Evolutionary conservation across 306 rosid genomes (phyloP), one percentile per base, ranked within the genome.

Genomic region (Cotoneaster glaucophyllus): DNA sequence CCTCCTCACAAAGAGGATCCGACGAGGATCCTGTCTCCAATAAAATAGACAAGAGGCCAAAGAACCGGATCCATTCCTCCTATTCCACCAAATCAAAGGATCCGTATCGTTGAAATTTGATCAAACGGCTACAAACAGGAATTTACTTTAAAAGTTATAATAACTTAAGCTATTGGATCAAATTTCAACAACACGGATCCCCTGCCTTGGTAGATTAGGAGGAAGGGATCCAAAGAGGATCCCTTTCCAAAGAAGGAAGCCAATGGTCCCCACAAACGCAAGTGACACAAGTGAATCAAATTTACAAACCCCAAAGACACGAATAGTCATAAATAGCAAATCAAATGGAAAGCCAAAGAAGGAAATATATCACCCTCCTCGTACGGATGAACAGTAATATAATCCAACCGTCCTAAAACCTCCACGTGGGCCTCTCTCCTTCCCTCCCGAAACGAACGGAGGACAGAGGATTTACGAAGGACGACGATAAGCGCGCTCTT

Each of bases 281-380:
- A 52, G n/a, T 5, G 9, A 54, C 57, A 4, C 22, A 56, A n/a
- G 37, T 61, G 19, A 26, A 26, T 26, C 34, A 6, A 58, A 57
- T 22, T 56, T 4, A 11, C 32, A 26, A 14, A 63, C 12, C n/a
- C 43, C 22, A 41, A 15, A 31, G 39, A 34, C 67, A 25, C 11
- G 9, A 9, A 48, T 4, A 8, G 22, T 22, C 31, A 43, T 54
- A 78, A 72, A 76, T 78, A 76, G 87, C 44, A 85, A 85, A 71
- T n/a, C 21, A 37, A 64, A 57, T 9, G 32, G 32, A 48, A 53
- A 32, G 76, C 86, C 87, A 25, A 70, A 86, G 82, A 81, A n/a
- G 84, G 92, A 70, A 81, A 74, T 17, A 32, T 53, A 3, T 31
- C 32, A 5, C 29, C 44, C 21, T 15, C 37, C 56, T 69, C 80